Percentiles rank a stretch among this genome's conserved stretches.
phyloP scores from a whole-genome alignment of 192 early-diverging fungal genomes.

The Backusella psychrophila region DNA sequence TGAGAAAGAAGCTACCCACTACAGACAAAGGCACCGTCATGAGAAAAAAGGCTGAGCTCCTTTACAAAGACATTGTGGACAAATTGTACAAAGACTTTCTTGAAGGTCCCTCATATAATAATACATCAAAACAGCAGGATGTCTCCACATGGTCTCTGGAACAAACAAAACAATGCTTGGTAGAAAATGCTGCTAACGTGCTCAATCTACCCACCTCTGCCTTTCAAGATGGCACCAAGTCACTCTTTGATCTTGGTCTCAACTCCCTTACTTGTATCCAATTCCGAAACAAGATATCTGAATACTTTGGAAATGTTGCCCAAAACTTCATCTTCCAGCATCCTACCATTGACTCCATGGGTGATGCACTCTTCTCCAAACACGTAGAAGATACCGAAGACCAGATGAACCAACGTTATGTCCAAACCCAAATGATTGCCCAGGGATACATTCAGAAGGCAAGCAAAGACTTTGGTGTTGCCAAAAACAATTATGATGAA shows the following conservation, averaged over 20 bases:
- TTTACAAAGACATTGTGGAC: neutral
- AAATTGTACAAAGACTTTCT: neutral
- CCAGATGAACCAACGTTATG: neutral
- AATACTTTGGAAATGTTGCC: neutral
- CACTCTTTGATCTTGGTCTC: conserved; percentile 30
- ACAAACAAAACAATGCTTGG: neutral
- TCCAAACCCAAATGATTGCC: neutral
- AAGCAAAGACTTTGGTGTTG: neutral
- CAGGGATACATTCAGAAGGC: conserved; percentile 12
- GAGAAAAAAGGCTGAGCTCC: conserved; percentile 6
- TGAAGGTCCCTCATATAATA: neutral
- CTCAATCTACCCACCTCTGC: neutral
- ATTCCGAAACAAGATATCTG: conserved; percentile 14
- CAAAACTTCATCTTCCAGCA: conserved; percentile 30
- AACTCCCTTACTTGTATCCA: conserved; percentile 23
- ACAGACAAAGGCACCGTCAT: conserved; percentile 31
- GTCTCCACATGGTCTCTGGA: neutral
- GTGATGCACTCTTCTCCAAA: neutral
- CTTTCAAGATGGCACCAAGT: neutral
- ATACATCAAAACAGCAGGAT: neutral
- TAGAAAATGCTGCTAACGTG: neutral
- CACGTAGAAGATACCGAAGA: neutral
- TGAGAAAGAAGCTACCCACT: neutral
- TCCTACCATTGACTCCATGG: conserved; percentile 10
- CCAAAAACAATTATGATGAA: neutral